A percentile compares a stretch with the other conserved stretches of the same genome.
Conservation (phyloP, 2,329 filamentous ascomycete genomes). For the Malbranchea zuffiana region DNA sequence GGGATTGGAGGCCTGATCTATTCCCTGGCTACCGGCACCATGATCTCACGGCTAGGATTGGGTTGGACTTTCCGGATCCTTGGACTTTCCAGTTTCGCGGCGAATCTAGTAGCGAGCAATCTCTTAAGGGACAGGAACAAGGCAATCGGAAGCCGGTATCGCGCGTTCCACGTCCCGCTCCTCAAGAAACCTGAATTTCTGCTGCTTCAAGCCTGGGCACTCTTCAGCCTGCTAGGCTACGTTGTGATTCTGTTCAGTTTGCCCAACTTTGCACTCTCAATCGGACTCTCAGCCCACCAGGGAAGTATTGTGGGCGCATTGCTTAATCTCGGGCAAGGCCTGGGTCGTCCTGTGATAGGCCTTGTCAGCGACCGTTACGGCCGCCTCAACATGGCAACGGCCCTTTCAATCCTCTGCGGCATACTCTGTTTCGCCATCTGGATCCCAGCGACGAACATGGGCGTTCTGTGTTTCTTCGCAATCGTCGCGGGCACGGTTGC, state of each 20-base stretch:
- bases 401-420: conserved; percentile 45
- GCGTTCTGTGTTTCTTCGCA: conserved; percentile 49
- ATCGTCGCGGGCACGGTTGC: conserved; percentile 48
- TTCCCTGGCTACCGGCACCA: conserved; percentile 46
- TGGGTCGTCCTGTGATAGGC: conserved; percentile 49
- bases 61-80: conserved; percentile 53
- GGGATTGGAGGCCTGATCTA: conserved; percentile 52
- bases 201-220: conserved; percentile 48
- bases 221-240: conserved; percentile 55
- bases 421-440: conserved; percentile 52
- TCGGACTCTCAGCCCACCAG: conserved; percentile 50
- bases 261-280: conserved; percentile 49
- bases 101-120: conserved; percentile 44
- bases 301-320: conserved; percentile 51
- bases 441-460: conserved; percentile 49
- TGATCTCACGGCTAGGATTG: conserved; percentile 46
- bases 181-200: conserved; percentile 46
- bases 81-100: conserved; percentile 43
- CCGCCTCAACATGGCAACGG: conserved; percentile 50
- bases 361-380: conserved; percentile 52
- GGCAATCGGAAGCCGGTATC: conserved; percentile 42
- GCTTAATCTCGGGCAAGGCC: conserved; percentile 51
- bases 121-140: conserved; percentile 50
- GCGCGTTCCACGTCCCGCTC: conserved; percentile 43
- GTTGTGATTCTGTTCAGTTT: conserved; percentile 54